A percentile compares a stretch with the other conserved stretches of the same genome.
Evolutionary conservation across 495 filamentous ascomycete species (phyloP).

Genomic region (Podospora conica): DNA sequence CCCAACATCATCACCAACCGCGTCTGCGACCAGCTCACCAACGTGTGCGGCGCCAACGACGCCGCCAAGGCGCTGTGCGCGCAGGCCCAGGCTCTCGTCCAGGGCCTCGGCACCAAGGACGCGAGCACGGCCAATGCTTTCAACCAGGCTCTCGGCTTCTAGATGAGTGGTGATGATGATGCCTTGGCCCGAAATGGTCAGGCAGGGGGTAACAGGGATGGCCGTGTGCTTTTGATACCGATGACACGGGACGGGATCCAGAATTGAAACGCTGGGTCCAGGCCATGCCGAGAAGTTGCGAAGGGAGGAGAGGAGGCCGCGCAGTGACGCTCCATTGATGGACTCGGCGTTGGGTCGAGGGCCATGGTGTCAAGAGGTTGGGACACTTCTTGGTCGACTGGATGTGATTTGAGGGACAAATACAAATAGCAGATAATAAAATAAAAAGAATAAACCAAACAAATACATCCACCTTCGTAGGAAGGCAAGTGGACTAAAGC

Average conservation of each 20-base stretch:
- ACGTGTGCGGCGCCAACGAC: constrained; percentile 50
- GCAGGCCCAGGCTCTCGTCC: constrained; percentile 38
- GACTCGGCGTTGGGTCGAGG: not conserved
- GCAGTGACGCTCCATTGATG: not conserved
- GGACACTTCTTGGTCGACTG: not conserved
- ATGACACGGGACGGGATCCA: not conserved
- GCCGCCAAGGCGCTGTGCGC: constrained; percentile 45
- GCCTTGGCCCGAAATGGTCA: not conserved
- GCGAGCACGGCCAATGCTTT: constrained; percentile 37
- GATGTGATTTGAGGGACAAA: not conserved
- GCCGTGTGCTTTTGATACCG: not conserved
- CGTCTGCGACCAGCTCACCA: constrained; percentile 54
- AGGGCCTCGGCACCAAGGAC: constrained; percentile 35
- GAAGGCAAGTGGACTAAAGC: too few relatives aligned
- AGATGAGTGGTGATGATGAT: not conserved
- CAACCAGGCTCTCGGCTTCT: constrained; percentile 40
- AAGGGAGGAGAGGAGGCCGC: not conserved
- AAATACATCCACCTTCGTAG: not conserved
- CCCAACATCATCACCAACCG: constrained; percentile 62
- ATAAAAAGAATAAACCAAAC: not conserved
- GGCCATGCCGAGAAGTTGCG: not conserved
- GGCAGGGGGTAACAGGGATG: not conserved
- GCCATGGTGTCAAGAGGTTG: not conserved
- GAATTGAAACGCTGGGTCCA: not conserved
- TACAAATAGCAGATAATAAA: too few relatives aligned